Percentiles rank a stretch among this genome's conserved stretches.
phyloP scores from a whole-genome alignment of 768 basidiomycete species.

The Rickenella mellea region DNA sequence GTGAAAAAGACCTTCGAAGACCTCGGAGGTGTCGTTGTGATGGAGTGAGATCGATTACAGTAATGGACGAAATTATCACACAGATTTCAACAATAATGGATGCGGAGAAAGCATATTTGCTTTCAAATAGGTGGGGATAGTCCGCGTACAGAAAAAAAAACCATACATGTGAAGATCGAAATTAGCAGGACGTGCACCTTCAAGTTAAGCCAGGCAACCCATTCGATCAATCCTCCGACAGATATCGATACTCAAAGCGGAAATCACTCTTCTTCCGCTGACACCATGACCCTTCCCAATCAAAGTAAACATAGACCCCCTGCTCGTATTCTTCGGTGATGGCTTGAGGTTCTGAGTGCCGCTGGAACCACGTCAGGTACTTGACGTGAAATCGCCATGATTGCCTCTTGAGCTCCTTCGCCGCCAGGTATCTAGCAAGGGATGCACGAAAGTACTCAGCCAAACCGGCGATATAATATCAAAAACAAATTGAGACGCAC shows the following conservation, averaged over 20 bases:
- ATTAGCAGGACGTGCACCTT: constrained; percentile 1
- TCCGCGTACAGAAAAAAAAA: too few species aligned
- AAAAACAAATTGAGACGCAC: constrained; percentile 33
- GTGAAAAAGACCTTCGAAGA: constrained; percentile 83
- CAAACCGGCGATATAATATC: background rate
- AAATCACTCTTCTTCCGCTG: constrained; percentile 98
- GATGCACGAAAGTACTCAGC: constrained; percentile 3
- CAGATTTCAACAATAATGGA: constrained; percentile 7
- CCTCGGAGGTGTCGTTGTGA: constrained; percentile 77
- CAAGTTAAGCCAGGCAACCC: constrained; percentile 1
- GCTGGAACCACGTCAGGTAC: constrained; percentile 99
- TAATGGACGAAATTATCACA: too few species aligned
- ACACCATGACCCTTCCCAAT: constrained; percentile 99
- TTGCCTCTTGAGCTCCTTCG: constrained; percentile 93
- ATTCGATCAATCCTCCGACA: constrained; percentile 81
- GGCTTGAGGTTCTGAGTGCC: constrained; percentile 94
- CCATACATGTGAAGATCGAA: background rate
- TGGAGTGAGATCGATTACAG: constrained; percentile 74
- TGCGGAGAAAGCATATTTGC: too few species aligned
- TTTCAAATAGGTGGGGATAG: too few species aligned
- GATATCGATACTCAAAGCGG: constrained; percentile 91
- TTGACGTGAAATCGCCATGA: constrained; percentile 99
- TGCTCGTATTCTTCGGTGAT: constrained; percentile 99
- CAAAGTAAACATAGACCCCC: constrained; percentile 98
- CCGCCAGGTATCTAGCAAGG: constrained; percentile 72